Percentiles rank a stretch among this genome's conserved stretches.
Conservation (phyloP, 129 eudicot species). For the Centella asiatica region DNA sequence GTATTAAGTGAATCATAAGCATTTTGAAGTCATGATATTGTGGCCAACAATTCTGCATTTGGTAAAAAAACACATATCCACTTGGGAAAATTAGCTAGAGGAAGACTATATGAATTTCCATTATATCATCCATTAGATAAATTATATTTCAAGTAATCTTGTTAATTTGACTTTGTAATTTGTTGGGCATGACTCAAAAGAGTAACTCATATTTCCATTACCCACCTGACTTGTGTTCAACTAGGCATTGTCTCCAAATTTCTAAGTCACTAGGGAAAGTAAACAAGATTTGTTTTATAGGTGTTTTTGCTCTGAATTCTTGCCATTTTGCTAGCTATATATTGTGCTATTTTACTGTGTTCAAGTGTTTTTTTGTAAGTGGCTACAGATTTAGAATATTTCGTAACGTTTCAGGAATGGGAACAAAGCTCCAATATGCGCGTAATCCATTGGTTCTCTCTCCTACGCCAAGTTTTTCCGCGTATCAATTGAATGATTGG, state of each 20-base stretch:
- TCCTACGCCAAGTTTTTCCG: conserved; percentile 1
- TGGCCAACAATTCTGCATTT: background rate
- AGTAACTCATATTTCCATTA: background rate
- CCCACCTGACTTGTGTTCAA: background rate
- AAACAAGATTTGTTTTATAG: background rate
- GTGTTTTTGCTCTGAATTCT: background rate
- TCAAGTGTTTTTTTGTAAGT: background rate
- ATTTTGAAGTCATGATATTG: background rate
- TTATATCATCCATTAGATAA: background rate
- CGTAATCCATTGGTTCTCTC: conserved; percentile 20
- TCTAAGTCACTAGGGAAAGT: background rate
- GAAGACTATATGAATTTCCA: background rate
- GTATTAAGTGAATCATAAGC: background rate
- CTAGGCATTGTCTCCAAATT: background rate
- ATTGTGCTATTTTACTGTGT: background rate
- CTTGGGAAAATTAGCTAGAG: background rate
- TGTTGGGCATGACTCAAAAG: background rate
- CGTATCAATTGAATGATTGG: conserved; percentile 13
- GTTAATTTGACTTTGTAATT: background rate
- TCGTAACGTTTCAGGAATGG: conserved; percentile 41
- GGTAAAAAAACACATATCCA: background rate
- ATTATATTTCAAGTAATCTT: background rate
- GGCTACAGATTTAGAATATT: conserved; percentile 24
- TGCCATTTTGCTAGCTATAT: background rate
- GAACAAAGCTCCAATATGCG: conserved; percentile 31